These are phyloP conservation scores for Lactifluus hygrophoroides DNA, from an alignment of 768 basidiomycete genomes.

Conservation along the genomic window DNA sequence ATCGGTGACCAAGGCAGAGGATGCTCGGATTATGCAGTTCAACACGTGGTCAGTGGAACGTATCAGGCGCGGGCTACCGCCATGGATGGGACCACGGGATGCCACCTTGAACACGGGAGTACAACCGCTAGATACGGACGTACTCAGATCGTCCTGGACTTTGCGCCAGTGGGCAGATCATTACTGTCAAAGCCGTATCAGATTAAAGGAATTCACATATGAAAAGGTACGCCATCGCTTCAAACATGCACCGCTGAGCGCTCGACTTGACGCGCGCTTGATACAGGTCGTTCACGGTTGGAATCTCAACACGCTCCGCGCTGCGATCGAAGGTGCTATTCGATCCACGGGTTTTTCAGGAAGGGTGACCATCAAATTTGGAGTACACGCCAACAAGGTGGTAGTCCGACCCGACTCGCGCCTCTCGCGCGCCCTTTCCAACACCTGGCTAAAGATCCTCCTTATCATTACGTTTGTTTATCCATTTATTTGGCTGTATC, in stretches of 20 bases:
- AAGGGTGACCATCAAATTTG: constrained; percentile 41
- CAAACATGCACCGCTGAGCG: no score
- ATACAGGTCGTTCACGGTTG: constrained; percentile 46
- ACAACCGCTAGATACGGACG: constrained; percentile 1
- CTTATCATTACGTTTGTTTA: constrained; percentile 60
- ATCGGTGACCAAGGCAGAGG: constrained; percentile 33
- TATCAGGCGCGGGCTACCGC: constrained; percentile 38
- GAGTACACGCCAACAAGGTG: constrained; percentile 39
- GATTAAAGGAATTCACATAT: constrained; percentile 73
- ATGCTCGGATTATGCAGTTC: constrained; percentile 35
- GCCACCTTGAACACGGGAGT: neutral
- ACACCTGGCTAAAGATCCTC: constrained; percentile 59
- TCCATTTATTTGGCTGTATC: constrained; percentile 73
- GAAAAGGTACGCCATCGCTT: constrained; percentile 38
- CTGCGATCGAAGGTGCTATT: constrained; percentile 31
- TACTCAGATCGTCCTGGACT: constrained; percentile 19
- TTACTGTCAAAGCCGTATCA: constrained; percentile 59
- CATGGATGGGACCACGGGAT: constrained; percentile 28
- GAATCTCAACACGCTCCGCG: constrained; percentile 35
- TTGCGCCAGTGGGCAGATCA: constrained; percentile 63
- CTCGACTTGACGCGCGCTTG: neutral
- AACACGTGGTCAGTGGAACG: constrained; percentile 40
- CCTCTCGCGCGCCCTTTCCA: constrained; percentile 58
- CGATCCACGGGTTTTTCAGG: constrained; percentile 32
- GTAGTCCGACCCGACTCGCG: constrained; percentile 58